Evolutionary conservation across 805 yeast species (phyloP).

Genomic region (Candida verbasci): DNA sequence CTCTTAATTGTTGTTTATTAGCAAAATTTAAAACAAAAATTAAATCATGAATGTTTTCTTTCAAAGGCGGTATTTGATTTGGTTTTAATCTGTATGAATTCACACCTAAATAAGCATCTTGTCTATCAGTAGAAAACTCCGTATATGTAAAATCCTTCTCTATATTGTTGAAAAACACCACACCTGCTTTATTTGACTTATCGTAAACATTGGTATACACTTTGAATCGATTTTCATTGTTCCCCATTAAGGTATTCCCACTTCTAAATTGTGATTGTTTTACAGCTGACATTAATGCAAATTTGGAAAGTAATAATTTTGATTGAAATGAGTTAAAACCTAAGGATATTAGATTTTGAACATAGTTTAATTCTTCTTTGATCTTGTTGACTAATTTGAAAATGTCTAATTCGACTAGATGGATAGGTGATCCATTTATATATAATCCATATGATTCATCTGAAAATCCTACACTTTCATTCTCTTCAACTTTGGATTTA

Average conservation of each 20-base stretch:
- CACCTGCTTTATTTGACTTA: constrained; percentile 20
- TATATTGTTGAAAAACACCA: constrained; percentile 75
- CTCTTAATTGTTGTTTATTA: constrained; percentile 46
- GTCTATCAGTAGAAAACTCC: constrained; percentile 37
- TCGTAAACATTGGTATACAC: constrained; percentile 24
- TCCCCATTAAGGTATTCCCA: constrained; percentile 28
- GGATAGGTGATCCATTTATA: constrained; percentile 64
- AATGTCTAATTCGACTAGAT: constrained; percentile 40
- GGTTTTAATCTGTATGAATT: constrained; percentile 21
- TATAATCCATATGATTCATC: constrained; percentile 48
- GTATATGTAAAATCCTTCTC: constrained; percentile 57
- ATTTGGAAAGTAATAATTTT: constrained; percentile 28
- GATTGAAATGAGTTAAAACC: constrained; percentile 32
- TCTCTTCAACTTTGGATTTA: constrained; percentile 19
- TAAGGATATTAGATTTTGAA: constrained; percentile 19
- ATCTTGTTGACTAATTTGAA: constrained; percentile 40
- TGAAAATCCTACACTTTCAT: constrained; percentile 34
- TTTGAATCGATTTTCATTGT: constrained; percentile 31
- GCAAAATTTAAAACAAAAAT: constrained; percentile 65
- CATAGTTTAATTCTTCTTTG: constrained; percentile 18
- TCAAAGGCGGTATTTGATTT: constrained; percentile 65
- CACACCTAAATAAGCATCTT: constrained; percentile 39
- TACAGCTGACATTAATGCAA: constrained; percentile 38
- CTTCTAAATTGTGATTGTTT: constrained; percentile 30
- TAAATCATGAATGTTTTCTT: constrained; percentile 71